Conservation (phyloP, 2,329 filamentous ascomycete species). For the Ophiocordyceps robertsii region DNA sequence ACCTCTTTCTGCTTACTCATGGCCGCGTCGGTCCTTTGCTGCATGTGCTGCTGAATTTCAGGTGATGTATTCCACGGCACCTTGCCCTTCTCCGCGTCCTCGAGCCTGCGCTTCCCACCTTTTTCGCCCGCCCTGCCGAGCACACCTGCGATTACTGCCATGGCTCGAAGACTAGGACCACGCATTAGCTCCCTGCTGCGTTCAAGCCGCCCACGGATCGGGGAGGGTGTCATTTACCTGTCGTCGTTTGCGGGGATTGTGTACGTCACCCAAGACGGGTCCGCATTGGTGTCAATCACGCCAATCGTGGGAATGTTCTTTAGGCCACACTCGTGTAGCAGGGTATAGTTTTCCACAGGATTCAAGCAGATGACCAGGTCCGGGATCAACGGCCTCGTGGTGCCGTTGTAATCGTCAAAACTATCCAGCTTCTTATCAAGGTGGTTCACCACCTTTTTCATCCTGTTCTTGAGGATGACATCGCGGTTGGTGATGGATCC, state of each 20-base stretch:
- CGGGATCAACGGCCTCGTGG: conserved; percentile 58
- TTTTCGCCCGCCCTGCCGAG: conserved; percentile 72
- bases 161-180: conserved; percentile 55
- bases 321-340: conserved; percentile 82
- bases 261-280: conserved; percentile 91
- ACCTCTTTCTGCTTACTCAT: conserved; percentile 19
- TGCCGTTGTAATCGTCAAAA: conserved; percentile 51
- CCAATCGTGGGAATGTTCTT: conserved; percentile 89
- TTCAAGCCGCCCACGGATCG: too few species aligned
- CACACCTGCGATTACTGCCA: conserved; percentile 71
- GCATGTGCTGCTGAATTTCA: conserved; percentile 28
- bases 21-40: conserved; percentile 15
- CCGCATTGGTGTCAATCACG: conserved; percentile 83
- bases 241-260: conserved; percentile 96
- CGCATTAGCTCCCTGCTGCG: too few species aligned
- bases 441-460: conserved; percentile 64
- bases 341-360: conserved; percentile 77
- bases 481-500: conserved; percentile 88
- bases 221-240: conserved; percentile 40
- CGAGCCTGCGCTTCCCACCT: conserved; percentile 56
- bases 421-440: conserved; percentile 46
- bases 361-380: conserved; percentile 91
- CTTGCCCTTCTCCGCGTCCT: conserved; percentile 44
- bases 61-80: conserved; percentile 47
- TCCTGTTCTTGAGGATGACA: conserved; percentile 62